Percentiles rank a stretch among this genome's conserved stretches.
These are phyloP conservation scores for Vitis riparia DNA, from an alignment of 164 flowering plant genomes.

Conservation along the genomic window DNA sequence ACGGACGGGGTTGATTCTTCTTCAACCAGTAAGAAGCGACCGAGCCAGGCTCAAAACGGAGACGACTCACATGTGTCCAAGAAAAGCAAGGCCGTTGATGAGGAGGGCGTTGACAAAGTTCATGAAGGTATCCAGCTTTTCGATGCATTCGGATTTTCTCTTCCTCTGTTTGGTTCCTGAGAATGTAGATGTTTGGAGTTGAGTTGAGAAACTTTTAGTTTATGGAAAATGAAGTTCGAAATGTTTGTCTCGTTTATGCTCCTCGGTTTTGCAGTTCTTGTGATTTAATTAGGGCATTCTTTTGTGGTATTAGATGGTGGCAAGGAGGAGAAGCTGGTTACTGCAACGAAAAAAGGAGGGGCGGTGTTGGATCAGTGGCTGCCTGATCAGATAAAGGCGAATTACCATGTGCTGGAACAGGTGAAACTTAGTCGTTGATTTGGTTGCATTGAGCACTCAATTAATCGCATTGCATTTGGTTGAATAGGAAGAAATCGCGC, in stretches of 20 bases:
- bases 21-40: constrained; percentile 28
- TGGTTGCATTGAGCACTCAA: not conserved
- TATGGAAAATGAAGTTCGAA: not conserved
- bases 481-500: not conserved
- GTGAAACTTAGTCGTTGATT: constrained; percentile 26
- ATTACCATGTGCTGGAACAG: constrained; percentile 70
- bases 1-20: constrained; percentile 4
- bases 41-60: constrained; percentile 19
- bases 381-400: constrained; percentile 71
- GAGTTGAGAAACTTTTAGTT: not conserved
- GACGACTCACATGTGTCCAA: constrained; percentile 20
- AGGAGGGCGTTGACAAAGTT: constrained; percentile 15
- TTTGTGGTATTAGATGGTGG: constrained; percentile 16
- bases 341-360: constrained; percentile 63
- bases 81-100: constrained; percentile 23
- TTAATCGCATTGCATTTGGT: not conserved
- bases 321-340: constrained; percentile 36
- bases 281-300: not conserved
- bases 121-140: constrained; percentile 14
- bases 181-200: not conserved
- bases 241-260: not conserved
- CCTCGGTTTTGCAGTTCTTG: not conserved
- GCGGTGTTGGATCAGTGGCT: constrained; percentile 85
- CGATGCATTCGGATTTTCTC: constrained; percentile 1
- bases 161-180: not conserved